These are phyloP conservation scores for Caloboletus inedulis DNA, from an alignment of 1,284 basidiomycete genomes.

Conservation along the genomic window DNA sequence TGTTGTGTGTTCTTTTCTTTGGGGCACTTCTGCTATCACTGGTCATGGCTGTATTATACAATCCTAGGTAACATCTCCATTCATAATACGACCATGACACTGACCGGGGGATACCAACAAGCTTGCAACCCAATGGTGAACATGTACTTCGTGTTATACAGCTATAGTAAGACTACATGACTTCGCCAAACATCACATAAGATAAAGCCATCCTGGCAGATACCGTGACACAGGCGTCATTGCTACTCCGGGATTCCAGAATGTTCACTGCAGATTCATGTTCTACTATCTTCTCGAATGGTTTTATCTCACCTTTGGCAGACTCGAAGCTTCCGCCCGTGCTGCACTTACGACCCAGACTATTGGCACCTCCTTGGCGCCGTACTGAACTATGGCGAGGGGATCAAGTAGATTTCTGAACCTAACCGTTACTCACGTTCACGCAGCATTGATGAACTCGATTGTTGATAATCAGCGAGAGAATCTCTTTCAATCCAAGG, in stretches of 20 bases:
- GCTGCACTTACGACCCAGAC: constrained; percentile 63
- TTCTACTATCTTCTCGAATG: not conserved
- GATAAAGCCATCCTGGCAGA: constrained; percentile 28
- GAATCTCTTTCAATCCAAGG: constrained; percentile 42
- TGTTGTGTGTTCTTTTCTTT: constrained; percentile 50
- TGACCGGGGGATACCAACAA: constrained; percentile 52
- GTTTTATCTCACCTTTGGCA: constrained; percentile 1
- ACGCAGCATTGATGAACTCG: constrained; percentile 49
- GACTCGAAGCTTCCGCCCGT: constrained; percentile 61
- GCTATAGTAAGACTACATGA: constrained; percentile 37
- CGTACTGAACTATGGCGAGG: constrained; percentile 50
- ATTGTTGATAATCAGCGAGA: constrained; percentile 52
- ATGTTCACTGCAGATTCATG: constrained; percentile 48
- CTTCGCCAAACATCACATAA: not conserved
- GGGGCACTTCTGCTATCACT: constrained; percentile 50
- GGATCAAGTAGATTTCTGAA: not conserved
- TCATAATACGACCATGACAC: constrained; percentile 28
- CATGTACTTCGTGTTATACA: constrained; percentile 56
- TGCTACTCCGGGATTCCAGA: constrained; percentile 54
- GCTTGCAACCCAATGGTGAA: constrained; percentile 56
- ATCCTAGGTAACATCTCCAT: constrained; percentile 35
- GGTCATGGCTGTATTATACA: constrained; percentile 41
- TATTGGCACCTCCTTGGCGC: constrained; percentile 45
- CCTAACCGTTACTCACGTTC: not conserved
- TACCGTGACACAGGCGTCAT: constrained; percentile 42